phyloP scores from a whole-genome alignment of 108 stramenopile species.

The Nannochloropsis gaditana region DNA sequence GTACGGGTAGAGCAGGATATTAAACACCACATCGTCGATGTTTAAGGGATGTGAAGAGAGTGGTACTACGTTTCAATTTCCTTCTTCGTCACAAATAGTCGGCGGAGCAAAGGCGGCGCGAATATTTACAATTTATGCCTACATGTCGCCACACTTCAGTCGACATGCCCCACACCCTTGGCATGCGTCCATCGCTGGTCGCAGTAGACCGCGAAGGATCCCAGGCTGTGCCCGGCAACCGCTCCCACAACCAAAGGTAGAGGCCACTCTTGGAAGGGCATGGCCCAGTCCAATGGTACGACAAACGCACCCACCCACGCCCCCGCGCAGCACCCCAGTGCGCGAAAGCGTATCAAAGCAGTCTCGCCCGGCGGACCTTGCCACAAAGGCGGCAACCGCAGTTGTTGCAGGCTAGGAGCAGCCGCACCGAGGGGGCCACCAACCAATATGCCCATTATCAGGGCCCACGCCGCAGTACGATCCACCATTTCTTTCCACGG shows the following conservation, averaged over 20 bases:
- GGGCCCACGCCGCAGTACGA: background rate
- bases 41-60: too few species aligned
- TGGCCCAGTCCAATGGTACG: background rate
- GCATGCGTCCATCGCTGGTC: background rate
- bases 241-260: background rate
- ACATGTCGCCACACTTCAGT: too few species aligned
- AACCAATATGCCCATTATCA: slow-evolving; percentile 2
- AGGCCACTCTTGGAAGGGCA: slow-evolving; percentile 14
- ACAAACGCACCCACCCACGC: background rate
- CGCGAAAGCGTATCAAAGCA: slow-evolving; percentile 8
- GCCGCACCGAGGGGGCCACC: slow-evolving; percentile 7
- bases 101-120: too few species aligned
- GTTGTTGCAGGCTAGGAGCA: background rate
- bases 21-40: too few species aligned
- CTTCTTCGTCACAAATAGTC: too few species aligned
- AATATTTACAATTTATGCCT: too few species aligned
- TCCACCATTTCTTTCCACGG: background rate
- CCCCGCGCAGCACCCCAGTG: background rate
- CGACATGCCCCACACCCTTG: too few species aligned
- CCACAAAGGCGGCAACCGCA: slow-evolving; percentile 16
- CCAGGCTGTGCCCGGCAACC: background rate
- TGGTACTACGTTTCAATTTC: too few species aligned
- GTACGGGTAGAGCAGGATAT: too few species aligned
- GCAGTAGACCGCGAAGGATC: background rate
- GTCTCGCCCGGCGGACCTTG: slow-evolving; percentile 3